Evolutionary conservation across 1,139 yeast genomes (phyloP), one percentile per base, ranked within the genome.

Genomic region (Geotrichum carabidarum): DNA sequence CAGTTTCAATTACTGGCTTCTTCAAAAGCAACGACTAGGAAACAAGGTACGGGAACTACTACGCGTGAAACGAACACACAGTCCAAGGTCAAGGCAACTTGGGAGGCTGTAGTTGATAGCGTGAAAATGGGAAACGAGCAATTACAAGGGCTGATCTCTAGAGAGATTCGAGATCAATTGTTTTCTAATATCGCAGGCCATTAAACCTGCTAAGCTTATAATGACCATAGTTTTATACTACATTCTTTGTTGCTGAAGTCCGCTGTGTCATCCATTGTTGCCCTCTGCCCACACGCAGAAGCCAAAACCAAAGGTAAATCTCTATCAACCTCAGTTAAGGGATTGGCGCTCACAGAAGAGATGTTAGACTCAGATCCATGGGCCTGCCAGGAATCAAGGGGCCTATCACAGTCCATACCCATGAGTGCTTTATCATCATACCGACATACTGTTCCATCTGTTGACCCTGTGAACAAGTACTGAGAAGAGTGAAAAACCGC

Each of bases 51-150:
- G 4, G 38, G 15, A 9, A 40, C 37, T 2, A 31, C 47, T 27
- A 22, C 27, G 5, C 27, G 27, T 22, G 27, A 22, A 22, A 14
- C 48, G 17, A 40, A 38, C 12, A 27, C 8, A 12, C n/a, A 42
- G 34, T 7, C 44, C 44, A 52, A 38, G 40, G 43, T 22, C n/a
- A 43, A 57, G 27, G 61, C 49, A 35, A 50, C 59, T 15, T 59
- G 55, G 40, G 59, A 55, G 45, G 50, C 58, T n/a, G 59, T 62
- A 8, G 52, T 60, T 32, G 67, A 65, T 42, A 60, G 67, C 7
- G 55, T 60, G 30, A 65, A 63, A 52, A 60, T 68, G 36, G 68
- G 68, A 7, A 61, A 64, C 8, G 71, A 69, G 42, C 71, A 69
- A 55, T 58, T 68, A 22, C 70, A 67, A 46, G 72, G 71, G 1